Conservation (phyloP, 75 land plant species). For the Selaginella tamariscina region DNA sequence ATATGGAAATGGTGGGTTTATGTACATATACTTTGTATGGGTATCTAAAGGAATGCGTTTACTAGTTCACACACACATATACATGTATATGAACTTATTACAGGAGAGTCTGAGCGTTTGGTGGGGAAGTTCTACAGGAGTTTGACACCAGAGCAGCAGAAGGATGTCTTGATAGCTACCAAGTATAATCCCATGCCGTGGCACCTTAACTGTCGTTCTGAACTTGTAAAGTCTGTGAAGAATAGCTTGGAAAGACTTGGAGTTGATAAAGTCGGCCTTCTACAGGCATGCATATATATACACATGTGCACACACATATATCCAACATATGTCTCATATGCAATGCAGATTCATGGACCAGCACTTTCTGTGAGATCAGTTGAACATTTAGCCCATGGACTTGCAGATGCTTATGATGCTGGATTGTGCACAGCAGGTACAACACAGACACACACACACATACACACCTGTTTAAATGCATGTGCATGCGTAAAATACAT, state of each 20-base stretch:
- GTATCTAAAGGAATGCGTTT: too few relatives aligned
- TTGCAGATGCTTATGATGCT: conserved; percentile 16
- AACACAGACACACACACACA: not conserved
- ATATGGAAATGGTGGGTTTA: conserved; percentile 13
- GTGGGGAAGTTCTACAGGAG: conserved; percentile 14
- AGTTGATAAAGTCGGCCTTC: conserved; percentile 13
- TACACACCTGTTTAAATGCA: not conserved
- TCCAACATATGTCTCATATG: not conserved
- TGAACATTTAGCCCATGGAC: conserved; percentile 11
- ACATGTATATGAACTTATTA: too few relatives aligned
- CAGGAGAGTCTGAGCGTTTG: conserved; percentile 12
- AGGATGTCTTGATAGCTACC: conserved; percentile 1
- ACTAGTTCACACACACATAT: too few relatives aligned
- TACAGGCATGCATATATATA: not conserved
- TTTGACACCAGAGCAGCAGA: not conserved
- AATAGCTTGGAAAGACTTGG: conserved; percentile 14
- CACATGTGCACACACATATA: too few relatives aligned
- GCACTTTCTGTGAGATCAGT: conserved; percentile 6
- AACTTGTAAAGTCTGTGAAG: conserved; percentile 4
- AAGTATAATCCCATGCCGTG: conserved; percentile 15
- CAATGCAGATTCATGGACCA: conserved; percentile 12
- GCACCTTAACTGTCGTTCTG: conserved; percentile 4
- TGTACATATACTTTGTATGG: too few relatives aligned
- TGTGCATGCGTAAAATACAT: not conserved
- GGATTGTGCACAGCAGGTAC: conserved; percentile 11